Percentiles rank a stretch among this genome's conserved stretches.
phyloP scores from a whole-genome alignment of 441 rosid species.

The Euphorbia schlechtendalii region DNA sequence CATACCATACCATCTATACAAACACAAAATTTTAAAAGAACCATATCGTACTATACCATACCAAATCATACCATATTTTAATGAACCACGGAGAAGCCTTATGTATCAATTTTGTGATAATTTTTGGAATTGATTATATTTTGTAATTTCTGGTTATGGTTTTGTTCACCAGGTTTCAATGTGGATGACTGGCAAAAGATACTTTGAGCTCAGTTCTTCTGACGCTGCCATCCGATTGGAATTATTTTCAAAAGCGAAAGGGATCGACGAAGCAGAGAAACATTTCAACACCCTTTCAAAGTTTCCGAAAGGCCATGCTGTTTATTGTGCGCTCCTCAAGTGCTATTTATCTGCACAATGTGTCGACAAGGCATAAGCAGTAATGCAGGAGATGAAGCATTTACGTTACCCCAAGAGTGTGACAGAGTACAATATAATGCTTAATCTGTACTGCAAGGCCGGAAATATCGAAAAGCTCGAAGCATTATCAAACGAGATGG shows the following conservation, averaged over 20 bases:
- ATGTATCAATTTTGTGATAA: no score
- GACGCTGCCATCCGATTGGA: slow-evolving; percentile 39
- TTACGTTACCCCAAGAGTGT: slow-evolving; percentile 20
- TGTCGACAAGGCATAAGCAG: slow-evolving; percentile 36
- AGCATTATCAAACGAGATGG: slow-evolving; percentile 29
- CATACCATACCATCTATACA: no score
- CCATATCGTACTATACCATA: no score
- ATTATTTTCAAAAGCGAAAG: slow-evolving; percentile 38
- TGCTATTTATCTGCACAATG: slow-evolving; percentile 29
- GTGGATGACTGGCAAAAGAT: slow-evolving; percentile 42
- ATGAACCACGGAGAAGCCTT: not conserved
- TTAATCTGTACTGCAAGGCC: slow-evolving; percentile 25
- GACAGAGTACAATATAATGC: slow-evolving; percentile 27
- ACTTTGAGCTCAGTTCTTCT: slow-evolving; percentile 5
- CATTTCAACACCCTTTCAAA: slow-evolving; percentile 27
- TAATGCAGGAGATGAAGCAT: slow-evolving; percentile 33
- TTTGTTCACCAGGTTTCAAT: slow-evolving; percentile 30
- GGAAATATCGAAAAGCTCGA: slow-evolving; percentile 24
- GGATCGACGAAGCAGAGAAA: slow-evolving; percentile 33
- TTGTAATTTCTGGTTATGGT: no score
- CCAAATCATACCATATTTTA: no score
- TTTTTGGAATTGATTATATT: no score
- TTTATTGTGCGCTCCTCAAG: slow-evolving; percentile 39
- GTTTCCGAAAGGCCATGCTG: slow-evolving; percentile 13
- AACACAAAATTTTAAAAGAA: no score